Base-by-base conservation (phyloP, 2,329 filamentous ascomycete species). In the Dichotomopilus funicola region DNA sequence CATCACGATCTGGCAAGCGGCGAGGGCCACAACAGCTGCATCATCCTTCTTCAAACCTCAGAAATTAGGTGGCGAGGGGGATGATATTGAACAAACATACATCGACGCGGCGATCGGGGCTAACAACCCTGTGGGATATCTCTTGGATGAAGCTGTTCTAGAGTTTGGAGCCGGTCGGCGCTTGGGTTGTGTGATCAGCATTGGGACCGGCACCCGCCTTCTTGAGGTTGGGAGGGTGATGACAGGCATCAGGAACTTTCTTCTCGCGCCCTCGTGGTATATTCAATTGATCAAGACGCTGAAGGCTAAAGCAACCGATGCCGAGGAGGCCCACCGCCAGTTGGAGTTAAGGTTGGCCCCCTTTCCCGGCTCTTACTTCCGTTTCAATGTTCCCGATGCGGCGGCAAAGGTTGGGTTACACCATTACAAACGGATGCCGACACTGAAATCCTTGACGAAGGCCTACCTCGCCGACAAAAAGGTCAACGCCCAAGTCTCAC, bases 101-200 rank as follows among this genome's bases (percentile, higher is more conserved):
- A 65, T 75, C 10, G 77, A 79, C 60, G 75, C 73, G 1, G 74
- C 69, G 0, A 58, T 71, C 5, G 69, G 71, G 0, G 63, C 53
- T 1, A 80, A 79, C 63, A 80, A 79, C 55, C 77, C 76, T 0
- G 54, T 58, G 8, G 56, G 65, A 2, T 38, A 70, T 2, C 31
- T 63, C 0, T 42, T 63, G 0, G 64, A 68, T 7, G 67, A 72
- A 11, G 64, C 63, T 8, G 64, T 63, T 7, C 60, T 60, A 0
- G 64, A 67, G 31, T 61, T 66, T 47, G 61, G 65, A 5, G 58
- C 62, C 11, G 36, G 53, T 2, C 58, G 65, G n/a, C 51, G 49
- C 11, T 43, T 71, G 0, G 65, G 67, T 1, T 69, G 65, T 36
- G 53, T 70, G 0, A 38, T 71, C 9, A 71, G 68, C 48, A 57